Evolutionary conservation across 129 eudicot species (phyloP).

Genomic region (Flaveria robusta): DNA sequence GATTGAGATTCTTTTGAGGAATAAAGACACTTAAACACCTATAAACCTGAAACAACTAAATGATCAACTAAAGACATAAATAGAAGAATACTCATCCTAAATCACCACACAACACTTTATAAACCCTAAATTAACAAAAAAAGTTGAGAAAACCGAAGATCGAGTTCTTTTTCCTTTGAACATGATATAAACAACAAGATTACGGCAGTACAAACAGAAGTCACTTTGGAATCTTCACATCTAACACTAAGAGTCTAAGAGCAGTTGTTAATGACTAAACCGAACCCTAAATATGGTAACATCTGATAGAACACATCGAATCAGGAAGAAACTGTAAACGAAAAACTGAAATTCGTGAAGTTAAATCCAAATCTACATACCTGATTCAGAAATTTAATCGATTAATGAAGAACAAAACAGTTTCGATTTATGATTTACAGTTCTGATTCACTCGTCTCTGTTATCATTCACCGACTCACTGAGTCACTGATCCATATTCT

Average conservation of each 20-base stretch:
- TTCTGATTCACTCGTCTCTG: conserved; percentile 15
- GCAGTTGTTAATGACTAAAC: background rate
- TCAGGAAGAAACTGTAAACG: conserved; percentile 7
- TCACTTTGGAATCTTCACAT: background rate
- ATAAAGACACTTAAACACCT: background rate
- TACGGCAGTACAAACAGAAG: background rate
- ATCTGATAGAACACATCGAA: conserved; percentile 21
- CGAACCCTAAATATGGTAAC: background rate
- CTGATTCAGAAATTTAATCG: conserved; percentile 12
- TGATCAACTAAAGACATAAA: background rate
- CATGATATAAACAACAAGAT: too few relatives aligned
- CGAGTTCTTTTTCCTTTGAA: background rate
- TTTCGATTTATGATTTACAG: conserved; percentile 24
- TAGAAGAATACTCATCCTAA: background rate
- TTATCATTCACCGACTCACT: background rate
- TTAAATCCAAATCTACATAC: conserved; percentile 17
- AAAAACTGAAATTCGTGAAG: background rate
- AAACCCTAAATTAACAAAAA: conserved; percentile 22
- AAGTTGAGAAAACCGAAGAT: conserved; percentile 5
- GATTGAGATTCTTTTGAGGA: background rate
- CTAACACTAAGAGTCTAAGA: background rate
- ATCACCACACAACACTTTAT: conserved; percentile 5
- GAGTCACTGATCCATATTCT: background rate
- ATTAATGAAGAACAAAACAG: conserved; percentile 11
- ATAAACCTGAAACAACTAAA: conserved; percentile 18